Evolutionary conservation across 148 eudicot species (phyloP).

Genomic region (Selenicereus undatus): DNA sequence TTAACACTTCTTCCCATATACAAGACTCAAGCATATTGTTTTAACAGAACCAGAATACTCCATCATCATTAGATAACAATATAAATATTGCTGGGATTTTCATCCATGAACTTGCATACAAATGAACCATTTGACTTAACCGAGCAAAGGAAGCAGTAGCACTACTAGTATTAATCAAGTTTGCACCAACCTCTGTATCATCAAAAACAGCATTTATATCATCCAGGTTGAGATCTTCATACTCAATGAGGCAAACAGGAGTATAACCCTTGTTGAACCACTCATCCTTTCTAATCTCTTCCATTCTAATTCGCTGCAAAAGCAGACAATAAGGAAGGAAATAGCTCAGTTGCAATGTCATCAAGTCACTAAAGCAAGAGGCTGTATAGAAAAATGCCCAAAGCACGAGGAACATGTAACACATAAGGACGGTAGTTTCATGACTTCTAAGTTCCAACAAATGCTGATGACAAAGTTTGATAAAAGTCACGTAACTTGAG

Average conservation of each 20-base stretch:
- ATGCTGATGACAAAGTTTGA: not conserved
- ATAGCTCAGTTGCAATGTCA: slow-evolving; percentile 1
- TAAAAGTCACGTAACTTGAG: not conserved
- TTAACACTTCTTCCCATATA: not conserved
- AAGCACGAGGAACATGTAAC: not conserved
- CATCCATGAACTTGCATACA: slow-evolving; percentile 11
- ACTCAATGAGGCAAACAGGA: slow-evolving; percentile 67
- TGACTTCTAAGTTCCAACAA: not conserved
- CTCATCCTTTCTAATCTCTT: slow-evolving; percentile 80
- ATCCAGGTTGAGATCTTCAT: slow-evolving; percentile 92
- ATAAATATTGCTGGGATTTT: not conserved
- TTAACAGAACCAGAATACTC: not conserved
- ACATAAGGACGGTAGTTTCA: not conserved
- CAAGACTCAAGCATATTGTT: not conserved
- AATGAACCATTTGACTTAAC: not conserved
- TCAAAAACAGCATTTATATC: slow-evolving; percentile 94
- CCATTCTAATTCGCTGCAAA: slow-evolving; percentile 77
- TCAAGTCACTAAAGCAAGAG: not conserved
- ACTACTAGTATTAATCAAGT: slow-evolving; percentile 5
- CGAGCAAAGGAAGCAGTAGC: not conserved
- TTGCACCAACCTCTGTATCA: slow-evolving; percentile 68
- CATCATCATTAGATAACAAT: not conserved
- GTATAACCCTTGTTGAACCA: slow-evolving; percentile 80
- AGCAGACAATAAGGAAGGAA: not conserved
- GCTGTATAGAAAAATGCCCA: not conserved